A percentile compares a stretch with the other conserved stretches of the same genome.
Evolutionary conservation across 176 grass and related monocot genomes (phyloP).

Genomic region (Eragrostis curvula): DNA sequence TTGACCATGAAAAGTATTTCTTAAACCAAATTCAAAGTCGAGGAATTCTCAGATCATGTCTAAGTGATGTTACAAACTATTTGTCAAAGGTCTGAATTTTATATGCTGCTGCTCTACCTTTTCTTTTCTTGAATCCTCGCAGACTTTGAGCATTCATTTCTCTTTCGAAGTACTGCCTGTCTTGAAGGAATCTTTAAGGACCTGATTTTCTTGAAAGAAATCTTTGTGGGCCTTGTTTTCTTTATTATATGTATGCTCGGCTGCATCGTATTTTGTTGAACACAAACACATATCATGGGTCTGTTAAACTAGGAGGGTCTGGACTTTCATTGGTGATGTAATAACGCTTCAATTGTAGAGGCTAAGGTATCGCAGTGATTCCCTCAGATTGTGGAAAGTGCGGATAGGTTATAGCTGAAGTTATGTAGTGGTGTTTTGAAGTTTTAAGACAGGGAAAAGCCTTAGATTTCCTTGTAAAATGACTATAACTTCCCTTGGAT

Average conservation of each 20-base stretch:
- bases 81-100: constrained; percentile 73
- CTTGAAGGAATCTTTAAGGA: background rate
- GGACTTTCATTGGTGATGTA: constrained; percentile 1
- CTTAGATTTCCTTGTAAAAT: background rate
- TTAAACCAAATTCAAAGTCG: constrained; percentile 94
- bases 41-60: constrained; percentile 80
- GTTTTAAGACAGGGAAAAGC: background rate
- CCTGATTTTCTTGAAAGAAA: too few species aligned
- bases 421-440: constrained; percentile 4
- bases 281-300: background rate
- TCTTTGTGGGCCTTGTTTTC: too few species aligned
- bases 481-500: background rate
- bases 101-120: background rate
- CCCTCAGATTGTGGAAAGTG: background rate
- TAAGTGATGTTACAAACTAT: constrained; percentile 82
- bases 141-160: constrained; percentile 18
- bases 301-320: background rate
- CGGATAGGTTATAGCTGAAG: background rate
- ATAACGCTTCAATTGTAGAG: background rate
- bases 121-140: constrained; percentile 17
- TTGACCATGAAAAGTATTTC: constrained; percentile 92
- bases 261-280: background rate
- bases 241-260: too few species aligned
- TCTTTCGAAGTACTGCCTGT: constrained; percentile 3
- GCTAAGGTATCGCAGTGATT: background rate